Percentiles rank a stretch among this genome's conserved stretches.
phyloP scores from a whole-genome alignment of 345 rosid species.

The Arabis alpina region DNA sequence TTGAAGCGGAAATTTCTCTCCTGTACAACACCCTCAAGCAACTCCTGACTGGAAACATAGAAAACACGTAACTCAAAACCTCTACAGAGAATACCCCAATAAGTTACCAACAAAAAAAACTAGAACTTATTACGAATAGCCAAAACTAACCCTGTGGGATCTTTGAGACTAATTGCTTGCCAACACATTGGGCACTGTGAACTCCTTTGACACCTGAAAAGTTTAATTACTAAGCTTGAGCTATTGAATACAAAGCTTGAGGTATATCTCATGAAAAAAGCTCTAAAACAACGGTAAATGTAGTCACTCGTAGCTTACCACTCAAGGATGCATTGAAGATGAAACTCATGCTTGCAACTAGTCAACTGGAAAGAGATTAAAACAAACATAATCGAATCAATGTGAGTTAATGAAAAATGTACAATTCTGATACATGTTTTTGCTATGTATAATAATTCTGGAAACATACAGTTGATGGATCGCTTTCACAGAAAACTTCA shows the following conservation, averaged over 20 bases:
- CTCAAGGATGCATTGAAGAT: conserved; percentile 97
- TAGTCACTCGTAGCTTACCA: conserved; percentile 53
- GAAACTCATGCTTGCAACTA: conserved; percentile 95
- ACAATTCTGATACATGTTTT: too few relatives aligned
- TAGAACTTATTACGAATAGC: neutral
- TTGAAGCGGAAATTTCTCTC: conserved; percentile 81
- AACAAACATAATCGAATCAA: conserved; percentile 9
- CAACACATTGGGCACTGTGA: conserved; percentile 99
- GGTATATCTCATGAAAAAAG: neutral
- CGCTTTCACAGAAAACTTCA: conserved; percentile 75
- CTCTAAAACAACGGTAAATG: neutral
- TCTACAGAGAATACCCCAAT: neutral
- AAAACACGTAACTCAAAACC: conserved; percentile 23
- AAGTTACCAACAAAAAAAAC: neutral
- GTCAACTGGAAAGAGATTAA: conserved; percentile 53
- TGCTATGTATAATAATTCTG: too few relatives aligned
- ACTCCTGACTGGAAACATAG: conserved; percentile 68
- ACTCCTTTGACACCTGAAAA: conserved; percentile 92
- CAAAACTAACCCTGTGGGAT: conserved; percentile 66
- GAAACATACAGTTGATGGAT: conserved; percentile 78
- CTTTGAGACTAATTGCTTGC: conserved; percentile 92
- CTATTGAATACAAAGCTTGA: neutral
- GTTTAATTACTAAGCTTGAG: neutral
- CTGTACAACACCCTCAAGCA: conserved; percentile 85
- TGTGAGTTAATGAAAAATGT: neutral